phyloP scores from a whole-genome alignment of 1,284 basidiomycete genomes.

The Hypsizygus ulmarius region DNA sequence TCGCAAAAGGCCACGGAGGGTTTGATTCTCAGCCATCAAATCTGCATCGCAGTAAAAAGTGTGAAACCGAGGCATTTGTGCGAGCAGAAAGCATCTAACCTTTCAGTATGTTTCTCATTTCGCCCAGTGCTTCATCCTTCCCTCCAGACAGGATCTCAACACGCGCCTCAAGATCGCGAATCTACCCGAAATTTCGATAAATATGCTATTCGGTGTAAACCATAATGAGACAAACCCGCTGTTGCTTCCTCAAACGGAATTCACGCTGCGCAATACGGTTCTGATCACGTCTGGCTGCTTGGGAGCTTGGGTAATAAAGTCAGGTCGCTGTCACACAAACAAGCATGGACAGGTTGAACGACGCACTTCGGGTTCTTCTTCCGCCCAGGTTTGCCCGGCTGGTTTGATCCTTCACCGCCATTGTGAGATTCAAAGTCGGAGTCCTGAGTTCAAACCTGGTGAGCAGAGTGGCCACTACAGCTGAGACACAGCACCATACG shows the following conservation, averaged over 20 bases:
- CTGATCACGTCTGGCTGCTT: constrained; percentile 83
- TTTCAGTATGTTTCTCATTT: constrained; percentile 79
- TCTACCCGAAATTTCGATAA: constrained; percentile 43
- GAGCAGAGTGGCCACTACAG: constrained; percentile 10
- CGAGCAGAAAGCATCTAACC: constrained; percentile 38
- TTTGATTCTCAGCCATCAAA: constrained; percentile 86
- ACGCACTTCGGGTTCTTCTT: constrained; percentile 84
- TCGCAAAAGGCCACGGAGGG: constrained; percentile 74
- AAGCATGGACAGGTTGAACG: constrained; percentile 23
- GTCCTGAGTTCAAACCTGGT: constrained; percentile 38
- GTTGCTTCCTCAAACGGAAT: constrained; percentile 87
- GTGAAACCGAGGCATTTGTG: neutral
- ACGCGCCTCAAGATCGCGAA: constrained; percentile 88
- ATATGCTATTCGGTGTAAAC: constrained; percentile 5
- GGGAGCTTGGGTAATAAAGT: constrained; percentile 53
- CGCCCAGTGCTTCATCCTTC: constrained; percentile 81
- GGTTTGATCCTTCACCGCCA: constrained; percentile 37
- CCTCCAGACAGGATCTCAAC: constrained; percentile 88
- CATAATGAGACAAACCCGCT: constrained; percentile 48
- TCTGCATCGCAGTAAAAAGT: constrained; percentile 39
- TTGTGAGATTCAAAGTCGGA: constrained; percentile 59
- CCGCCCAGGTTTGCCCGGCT: constrained; percentile 68
- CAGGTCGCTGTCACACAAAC: constrained; percentile 35
- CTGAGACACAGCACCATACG: constrained; percentile 29
- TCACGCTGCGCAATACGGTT: constrained; percentile 93